A percentile compares a stretch with the other conserved stretches of the same genome.
These are phyloP conservation scores for Leccinum subgranulosum DNA, from an alignment of 768 basidiomycete species.

Conservation along the genomic window DNA sequence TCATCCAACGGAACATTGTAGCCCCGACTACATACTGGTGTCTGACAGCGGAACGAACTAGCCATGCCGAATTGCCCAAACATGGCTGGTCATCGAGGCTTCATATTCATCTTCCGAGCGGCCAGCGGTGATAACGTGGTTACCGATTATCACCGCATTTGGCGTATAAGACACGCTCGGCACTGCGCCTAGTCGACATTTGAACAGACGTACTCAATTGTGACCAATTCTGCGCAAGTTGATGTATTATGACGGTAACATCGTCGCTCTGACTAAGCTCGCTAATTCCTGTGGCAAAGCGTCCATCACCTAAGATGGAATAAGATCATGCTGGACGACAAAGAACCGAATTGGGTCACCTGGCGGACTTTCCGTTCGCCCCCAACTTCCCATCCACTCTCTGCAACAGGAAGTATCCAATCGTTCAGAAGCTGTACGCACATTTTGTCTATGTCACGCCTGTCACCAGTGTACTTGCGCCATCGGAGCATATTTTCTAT, in stretches of 20 bases:
- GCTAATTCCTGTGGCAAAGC: conserved; percentile 27
- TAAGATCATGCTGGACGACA: conserved; percentile 4
- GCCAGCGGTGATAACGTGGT: conserved; percentile 38
- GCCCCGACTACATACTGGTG: conserved; percentile 11
- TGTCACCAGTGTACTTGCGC: conserved; percentile 68
- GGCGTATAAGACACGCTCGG: conserved; percentile 22
- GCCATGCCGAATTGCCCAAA: conserved; percentile 22
- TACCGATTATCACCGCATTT: conserved; percentile 35
- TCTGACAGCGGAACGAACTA: conserved; percentile 74
- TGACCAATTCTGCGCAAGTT: background rate
- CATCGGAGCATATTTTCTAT: conserved; percentile 70
- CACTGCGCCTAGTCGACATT: background rate
- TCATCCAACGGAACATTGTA: too few relatives aligned
- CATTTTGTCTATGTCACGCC: conserved; percentile 52
- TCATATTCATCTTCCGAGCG: conserved; percentile 46
- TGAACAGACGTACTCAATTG: conserved; percentile 7
- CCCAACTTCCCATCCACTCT: conserved; percentile 85
- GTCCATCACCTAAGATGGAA: conserved; percentile 19
- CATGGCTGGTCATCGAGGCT: conserved; percentile 54
- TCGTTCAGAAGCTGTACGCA: conserved; percentile 54
- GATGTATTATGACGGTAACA: conserved; percentile 8
- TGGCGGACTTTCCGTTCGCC: conserved; percentile 61
- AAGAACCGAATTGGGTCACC: conserved; percentile 39
- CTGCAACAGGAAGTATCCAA: conserved; percentile 62
- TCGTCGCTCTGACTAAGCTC: conserved; percentile 16